Percentiles rank a stretch among this genome's conserved stretches.
phyloP scores from a whole-genome alignment of 805 yeast species.

The Cyberlindnera xylosilytica region DNA sequence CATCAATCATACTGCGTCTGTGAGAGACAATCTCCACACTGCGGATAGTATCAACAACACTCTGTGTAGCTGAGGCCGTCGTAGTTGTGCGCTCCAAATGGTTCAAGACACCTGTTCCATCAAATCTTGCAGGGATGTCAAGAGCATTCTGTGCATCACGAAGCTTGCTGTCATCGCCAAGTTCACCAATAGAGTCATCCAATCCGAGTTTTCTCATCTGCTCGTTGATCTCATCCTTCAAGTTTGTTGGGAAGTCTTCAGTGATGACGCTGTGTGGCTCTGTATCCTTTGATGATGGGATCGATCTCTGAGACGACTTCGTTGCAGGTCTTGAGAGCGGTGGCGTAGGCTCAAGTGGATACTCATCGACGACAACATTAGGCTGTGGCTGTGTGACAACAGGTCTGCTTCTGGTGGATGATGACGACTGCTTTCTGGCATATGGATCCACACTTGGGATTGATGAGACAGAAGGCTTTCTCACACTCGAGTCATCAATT shows the following conservation, averaged over 20 bases:
- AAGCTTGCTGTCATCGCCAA: not conserved
- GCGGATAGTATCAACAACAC: slow-evolving; percentile 13
- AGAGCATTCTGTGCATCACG: slow-evolving; percentile 5
- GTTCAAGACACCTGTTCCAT: not conserved
- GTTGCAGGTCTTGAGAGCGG: not conserved
- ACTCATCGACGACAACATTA: slow-evolving; percentile 1
- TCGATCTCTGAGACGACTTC: not conserved
- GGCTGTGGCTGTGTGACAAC: not conserved
- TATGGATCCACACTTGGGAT: slow-evolving; percentile 7
- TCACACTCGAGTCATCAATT: slow-evolving; percentile 6
- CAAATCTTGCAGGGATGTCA: slow-evolving; percentile 9
- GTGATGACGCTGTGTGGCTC: too few relatives aligned
- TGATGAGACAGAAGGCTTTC: not conserved
- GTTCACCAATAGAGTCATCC: slow-evolving; percentile 1
- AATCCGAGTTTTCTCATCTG: slow-evolving; percentile 11
- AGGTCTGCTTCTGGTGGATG: not conserved
- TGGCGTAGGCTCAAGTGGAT: not conserved
- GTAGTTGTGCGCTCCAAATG: not conserved
- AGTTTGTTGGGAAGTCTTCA: slow-evolving; percentile 3
- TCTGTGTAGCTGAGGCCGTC: not conserved
- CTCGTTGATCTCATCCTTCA: slow-evolving; percentile 7
- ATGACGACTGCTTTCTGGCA: not conserved
- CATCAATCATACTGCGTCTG: slow-evolving; percentile 27
- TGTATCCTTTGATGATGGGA: not conserved
- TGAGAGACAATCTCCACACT: slow-evolving; percentile 34